Base-by-base conservation (phyloP, 1,139 yeast genomes). In the Lodderomyces theae region DNA sequence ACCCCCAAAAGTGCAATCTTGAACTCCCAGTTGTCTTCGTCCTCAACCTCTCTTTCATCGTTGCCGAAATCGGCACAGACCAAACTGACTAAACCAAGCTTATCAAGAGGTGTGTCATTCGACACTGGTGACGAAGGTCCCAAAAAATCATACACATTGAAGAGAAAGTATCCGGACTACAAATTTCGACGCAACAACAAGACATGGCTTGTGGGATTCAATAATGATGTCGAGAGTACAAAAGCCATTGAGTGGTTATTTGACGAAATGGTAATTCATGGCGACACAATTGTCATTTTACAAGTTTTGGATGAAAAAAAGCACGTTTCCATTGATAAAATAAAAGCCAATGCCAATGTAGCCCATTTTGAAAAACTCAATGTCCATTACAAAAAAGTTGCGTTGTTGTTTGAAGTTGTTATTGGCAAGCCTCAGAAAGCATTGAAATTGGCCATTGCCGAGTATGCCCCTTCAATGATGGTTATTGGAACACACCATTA, bases 211-310 rank as follows among this genome's bases (percentile, higher is more conserved):
- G 72, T 81, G 19, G 88, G 87, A 2, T 80, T 69, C 48, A 81
- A 80, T 54, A 72, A 72, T 34, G 81, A 79, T 47, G 61, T 62
- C 21, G 81, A 79, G 51, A 77, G 85, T 8, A 61, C 77, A 21
- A 69, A 70, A 37, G 87, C 88, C 2, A 63, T 82, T 21, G 78
- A 72, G 45, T 83, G 89, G 89, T 63, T 82, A 8, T 65, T 83
- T 43, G 82, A 79, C 42, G 83, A 82, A 50, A 69, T 82, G 65
- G 69, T 77, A 10, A 71, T 73, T 26, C 76, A 80, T 51, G 86
- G 86, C 10, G 89, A 82, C 54, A 82, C 84, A 17, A 61, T 82
- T 11, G 72, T 82, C 3, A 74, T 83, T 31, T 56, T 82, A 16
- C 75, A 80, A 44, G 88, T 80, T 1, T 58, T 82, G 32, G 82